Base-by-base conservation (phyloP, 2,329 filamentous ascomycete species). In the Hysterium pulicare region DNA sequence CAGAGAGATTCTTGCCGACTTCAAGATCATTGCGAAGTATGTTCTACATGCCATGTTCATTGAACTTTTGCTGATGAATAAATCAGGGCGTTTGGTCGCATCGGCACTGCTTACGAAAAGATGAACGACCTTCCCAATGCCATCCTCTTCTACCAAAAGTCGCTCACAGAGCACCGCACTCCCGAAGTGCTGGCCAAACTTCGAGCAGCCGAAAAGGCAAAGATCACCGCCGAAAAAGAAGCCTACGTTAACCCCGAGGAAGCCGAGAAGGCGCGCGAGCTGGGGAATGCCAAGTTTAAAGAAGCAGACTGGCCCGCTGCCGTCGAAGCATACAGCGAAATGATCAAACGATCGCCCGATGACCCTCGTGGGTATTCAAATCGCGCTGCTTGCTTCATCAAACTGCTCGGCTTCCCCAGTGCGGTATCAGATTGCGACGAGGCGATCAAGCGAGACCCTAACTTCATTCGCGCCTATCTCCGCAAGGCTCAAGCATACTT, bases 261-360 rank as follows among this genome's bases (percentile, higher is more conserved):
- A 75, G 93, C 93, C 17, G 93, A 98, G 62, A 87, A 95, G 75
- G 90, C 93, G 11, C 90, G 93, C 54, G 88, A 95, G 67, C 83
- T 94, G 46, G 93, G 93, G 33, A 96, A 96, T 72, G 82, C 87
- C 69, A 95, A 94, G 71, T 98, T 98, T 80, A 97, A 97, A 77
- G 89, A 90, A 59, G 84, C 81, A 23, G 90, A 98, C 71, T 97
- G 90, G 87, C 91, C 93, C 9, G 93, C 81, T 40, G 93, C 93
- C 8, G 90, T 98, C 21, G 90, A 89, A 33, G 89, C 91, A 1
- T 98, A 98, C 75, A 82, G 77, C 1, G 93, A 98, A 74, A 96
- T 97, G 90, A 86, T 86, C 70, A 96, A 96, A 79, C 90, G 93
- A 45, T 86, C 89, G 0, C 93, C 94, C 5, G 79, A 94, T 1